Conservation (phyloP, 257 asterid species). For the Salvia hispanica region DNA sequence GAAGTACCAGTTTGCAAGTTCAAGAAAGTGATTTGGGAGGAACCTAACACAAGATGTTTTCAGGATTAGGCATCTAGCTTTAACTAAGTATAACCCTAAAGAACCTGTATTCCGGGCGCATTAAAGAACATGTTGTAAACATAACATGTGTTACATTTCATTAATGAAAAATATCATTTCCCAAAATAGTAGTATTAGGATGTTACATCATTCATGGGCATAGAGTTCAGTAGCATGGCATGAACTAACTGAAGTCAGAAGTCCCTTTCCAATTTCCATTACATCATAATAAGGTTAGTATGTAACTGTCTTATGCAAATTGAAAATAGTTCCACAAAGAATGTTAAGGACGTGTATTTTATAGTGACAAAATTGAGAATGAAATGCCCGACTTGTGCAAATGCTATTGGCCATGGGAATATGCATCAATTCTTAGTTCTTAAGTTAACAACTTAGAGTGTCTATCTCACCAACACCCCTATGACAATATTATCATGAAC, state of each 20-base stretch:
- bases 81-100: neutral
- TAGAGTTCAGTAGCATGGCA: slow-evolving; percentile 2
- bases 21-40: neutral
- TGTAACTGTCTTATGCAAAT: neutral
- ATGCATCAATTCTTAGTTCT: too few species aligned
- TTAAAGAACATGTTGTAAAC: neutral
- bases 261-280: neutral
- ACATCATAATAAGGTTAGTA: neutral
- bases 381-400: neutral
- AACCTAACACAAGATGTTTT: neutral
- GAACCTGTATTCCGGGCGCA: neutral
- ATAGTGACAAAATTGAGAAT: neutral
- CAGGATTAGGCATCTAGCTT: neutral
- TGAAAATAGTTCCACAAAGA: too few species aligned
- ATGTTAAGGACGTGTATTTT: neutral
- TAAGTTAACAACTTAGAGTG: too few species aligned
- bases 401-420: neutral
- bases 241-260: slow-evolving; percentile 4
- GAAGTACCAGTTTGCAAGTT: neutral
- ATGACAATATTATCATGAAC: too few species aligned
- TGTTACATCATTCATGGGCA: slow-evolving; percentile 1
- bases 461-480: too few species aligned
- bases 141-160: neutral
- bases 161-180: neutral
- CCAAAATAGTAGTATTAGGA: neutral